Evolutionary conservation across 1,284 basidiomycete genomes (phyloP), one percentile per base, ranked within the genome.

Genomic region (Austropuccinia psidii): DNA sequence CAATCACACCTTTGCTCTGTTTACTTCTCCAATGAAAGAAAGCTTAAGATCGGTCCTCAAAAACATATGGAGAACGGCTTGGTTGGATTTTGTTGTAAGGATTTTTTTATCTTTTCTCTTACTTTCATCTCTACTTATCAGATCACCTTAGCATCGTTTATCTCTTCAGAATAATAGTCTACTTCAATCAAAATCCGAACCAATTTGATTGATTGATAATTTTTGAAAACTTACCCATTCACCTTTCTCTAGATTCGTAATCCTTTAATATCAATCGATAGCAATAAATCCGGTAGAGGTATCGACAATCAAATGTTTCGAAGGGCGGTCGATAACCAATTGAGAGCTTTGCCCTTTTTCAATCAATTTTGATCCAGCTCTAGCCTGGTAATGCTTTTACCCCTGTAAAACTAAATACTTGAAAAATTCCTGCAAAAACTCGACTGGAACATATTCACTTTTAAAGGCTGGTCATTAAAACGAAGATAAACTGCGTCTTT

Each of bases 1-100:
- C 8, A 90, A 91, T 49, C 96, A 93, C 86, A 96, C 94, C 79
- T 96, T 98, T 81, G 86, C 97, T 78, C 90, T 98, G 83, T 86
- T 98, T 77, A 92, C 89, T 75, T 93, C 96, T 79, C 90, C 92
- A 0, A 85, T 60, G 54, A 49, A 43, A 17, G 66, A 67, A n/a
- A 77, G 75, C 21, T 84, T 95, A 52, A 89, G 91, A 37, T 89
- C 89, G 77, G 85, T 93, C 50, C 83, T 98, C 57, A 87, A 89
- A 47, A 90, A 94, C 81, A 87, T 98, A 76, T 94, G 96, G 81
- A 85, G 87, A 8, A 93, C 93, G 0, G 91, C 93, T 0, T 98
- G 97, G 83, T 81, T 96, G 47, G 93, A 97, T 80, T 91, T 88
- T 79, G 93, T 97, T 54, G 91, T 94, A 54, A 86, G 91, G 52